A percentile compares a stretch with the other conserved stretches of the same genome.
Evolutionary conservation across 176 grass and related monocot species (phyloP).

Genomic region (Secale cereale): DNA sequence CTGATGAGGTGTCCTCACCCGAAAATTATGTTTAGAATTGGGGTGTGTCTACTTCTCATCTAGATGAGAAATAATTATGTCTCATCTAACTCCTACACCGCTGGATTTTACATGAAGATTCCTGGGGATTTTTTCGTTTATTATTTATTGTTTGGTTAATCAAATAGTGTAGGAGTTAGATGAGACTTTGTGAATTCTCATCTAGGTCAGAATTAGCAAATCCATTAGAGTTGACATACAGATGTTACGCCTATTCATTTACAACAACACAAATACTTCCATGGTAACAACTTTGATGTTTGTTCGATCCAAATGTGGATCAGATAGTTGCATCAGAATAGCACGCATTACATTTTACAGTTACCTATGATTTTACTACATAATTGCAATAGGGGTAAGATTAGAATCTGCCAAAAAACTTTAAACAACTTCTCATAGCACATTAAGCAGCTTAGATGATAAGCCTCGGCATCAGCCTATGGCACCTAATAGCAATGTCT

Average conservation of each 20-base stretch:
- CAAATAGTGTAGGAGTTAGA: no score
- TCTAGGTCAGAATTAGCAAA: no score
- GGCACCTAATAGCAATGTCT: not conserved
- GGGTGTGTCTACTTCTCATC: no score
- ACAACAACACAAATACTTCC: not conserved
- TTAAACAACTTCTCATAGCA: not conserved
- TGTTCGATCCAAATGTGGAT: not conserved
- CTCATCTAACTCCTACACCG: no score
- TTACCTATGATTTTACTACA: not conserved
- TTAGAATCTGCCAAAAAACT: not conserved
- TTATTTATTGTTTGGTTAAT: no score
- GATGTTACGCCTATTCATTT: not conserved
- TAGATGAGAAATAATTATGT: no score
- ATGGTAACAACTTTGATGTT: not conserved
- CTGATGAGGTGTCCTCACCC: not conserved
- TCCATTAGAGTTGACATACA: not conserved
- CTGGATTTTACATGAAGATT: no score
- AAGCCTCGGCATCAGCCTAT: not conserved
- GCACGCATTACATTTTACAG: not conserved
- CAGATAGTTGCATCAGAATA: not conserved
- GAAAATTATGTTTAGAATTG: not conserved
- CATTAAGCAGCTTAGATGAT: not conserved
- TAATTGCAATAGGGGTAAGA: not conserved
- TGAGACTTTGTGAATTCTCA: no score
- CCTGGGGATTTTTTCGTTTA: no score